Evolutionary conservation across 768 basidiomycete species (phyloP), one percentile per base, ranked within the genome.

Genomic region (Pleurotus djamor): DNA sequence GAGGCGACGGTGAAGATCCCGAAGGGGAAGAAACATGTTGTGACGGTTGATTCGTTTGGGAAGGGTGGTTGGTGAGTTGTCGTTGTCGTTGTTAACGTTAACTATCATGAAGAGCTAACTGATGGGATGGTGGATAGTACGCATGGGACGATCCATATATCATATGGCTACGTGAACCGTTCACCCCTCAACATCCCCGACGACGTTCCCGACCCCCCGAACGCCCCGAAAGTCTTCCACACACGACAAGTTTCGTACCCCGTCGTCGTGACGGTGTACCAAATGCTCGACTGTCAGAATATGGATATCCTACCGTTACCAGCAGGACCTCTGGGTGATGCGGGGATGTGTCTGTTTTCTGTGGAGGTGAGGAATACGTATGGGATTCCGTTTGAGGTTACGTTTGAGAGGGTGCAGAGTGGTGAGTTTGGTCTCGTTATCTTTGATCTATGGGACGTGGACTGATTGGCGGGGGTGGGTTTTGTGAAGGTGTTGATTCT

Each of bases 281-380:
- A 92, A 64, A 96, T 96, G 80, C 84, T 98, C 33, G 92, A 96
- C 70, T 92, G 92, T 65, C 82, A 88, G 62, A 79, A 81, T 41
- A 89, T 98, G 86, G 88, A 92, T 63, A 78, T 97, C 61, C 73
- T 94, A 37, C 86, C 91, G 12, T 85, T 92, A 62, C 78, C 81
- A 10, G 68, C 65, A 21, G 65, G n/a, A n/a, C n/a, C n/a, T n/a
- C n/a, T n/a, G 47, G 66, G 65, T 52, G 79, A 82, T 14, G 78
- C 79, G 1, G 82, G 86, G 33, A 91, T 92, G 85, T 98, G 95
- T 72, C 75, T 98, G 16, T 89, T 98, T 68, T 87, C 87, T 1
- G 75, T 98, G 33, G 92, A 95, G 67, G 88, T 99, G n/a, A 83
- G 89, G 57, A 99, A 99, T 67, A 87, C 89, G 0, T 96, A 95